Evolutionary conservation across 192 early-diverging fungal species (phyloP).

Genomic region (Mortierella alpina): DNA sequence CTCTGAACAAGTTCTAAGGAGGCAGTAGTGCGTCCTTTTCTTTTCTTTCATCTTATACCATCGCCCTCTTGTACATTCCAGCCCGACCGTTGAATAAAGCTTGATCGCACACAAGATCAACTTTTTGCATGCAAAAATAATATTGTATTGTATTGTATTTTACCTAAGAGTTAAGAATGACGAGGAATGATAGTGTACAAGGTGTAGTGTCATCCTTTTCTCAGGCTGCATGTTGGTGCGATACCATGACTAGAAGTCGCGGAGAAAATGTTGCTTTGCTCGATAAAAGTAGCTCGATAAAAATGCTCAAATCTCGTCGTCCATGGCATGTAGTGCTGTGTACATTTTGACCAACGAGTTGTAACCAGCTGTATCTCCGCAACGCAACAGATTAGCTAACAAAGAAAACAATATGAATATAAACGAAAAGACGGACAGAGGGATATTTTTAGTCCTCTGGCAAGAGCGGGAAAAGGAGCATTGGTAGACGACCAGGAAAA

Average conservation of each 20-base stretch:
- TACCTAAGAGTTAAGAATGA: too few relatives aligned
- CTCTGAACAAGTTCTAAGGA: slow-evolving; percentile 42
- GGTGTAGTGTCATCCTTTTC: background rate
- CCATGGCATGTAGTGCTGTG: slow-evolving; percentile 75
- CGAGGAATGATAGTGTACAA: too few relatives aligned
- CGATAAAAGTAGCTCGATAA: background rate
- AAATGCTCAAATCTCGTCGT: slow-evolving; percentile 16
- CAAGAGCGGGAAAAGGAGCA: background rate
- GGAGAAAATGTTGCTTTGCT: background rate
- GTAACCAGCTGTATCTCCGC: slow-evolving; percentile 89
- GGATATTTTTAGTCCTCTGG: background rate
- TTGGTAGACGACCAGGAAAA: background rate
- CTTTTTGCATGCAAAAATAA: too few relatives aligned
- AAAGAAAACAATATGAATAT: too few relatives aligned
- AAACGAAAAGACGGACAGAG: background rate
- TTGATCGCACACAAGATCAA: too few relatives aligned
- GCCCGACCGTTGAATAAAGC: background rate
- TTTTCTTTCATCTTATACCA: too few relatives aligned
- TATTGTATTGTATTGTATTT: too few relatives aligned
- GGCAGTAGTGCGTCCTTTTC: too few relatives aligned
- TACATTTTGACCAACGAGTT: slow-evolving; percentile 89
- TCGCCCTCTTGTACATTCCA: too few relatives aligned
- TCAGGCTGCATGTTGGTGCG: too few relatives aligned
- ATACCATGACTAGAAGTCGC: background rate
- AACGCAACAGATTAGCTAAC: slow-evolving; percentile 86